Percentiles rank a stretch among this genome's conserved stretches.
These are phyloP conservation scores for Protomyces pachydermus DNA, from an alignment of 1,139 yeast species.

Conservation along the genomic window DNA sequence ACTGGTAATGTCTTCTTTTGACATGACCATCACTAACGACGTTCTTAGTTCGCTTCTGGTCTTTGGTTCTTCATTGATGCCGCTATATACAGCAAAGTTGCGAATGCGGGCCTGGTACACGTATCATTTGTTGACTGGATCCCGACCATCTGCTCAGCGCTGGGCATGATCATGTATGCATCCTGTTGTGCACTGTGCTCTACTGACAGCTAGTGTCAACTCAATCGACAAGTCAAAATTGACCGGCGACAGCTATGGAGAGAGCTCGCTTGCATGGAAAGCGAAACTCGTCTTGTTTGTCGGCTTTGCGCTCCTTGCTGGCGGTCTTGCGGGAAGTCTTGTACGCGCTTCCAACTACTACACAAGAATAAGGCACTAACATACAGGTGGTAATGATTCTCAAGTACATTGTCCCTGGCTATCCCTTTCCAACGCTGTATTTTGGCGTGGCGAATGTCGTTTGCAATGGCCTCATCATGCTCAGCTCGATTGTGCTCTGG, in stretches of 20 bases:
- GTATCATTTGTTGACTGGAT: slow-evolving; percentile 93
- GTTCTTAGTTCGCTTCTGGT: slow-evolving; percentile 61
- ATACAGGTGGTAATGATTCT: slow-evolving; percentile 57
- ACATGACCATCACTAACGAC: too few relatives aligned
- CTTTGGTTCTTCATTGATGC: slow-evolving; percentile 88
- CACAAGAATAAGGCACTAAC: neutral
- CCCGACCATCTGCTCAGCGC: slow-evolving; percentile 78
- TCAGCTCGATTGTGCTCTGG: slow-evolving; percentile 36
- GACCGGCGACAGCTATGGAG: slow-evolving; percentile 51
- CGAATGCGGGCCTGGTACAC: slow-evolving; percentile 80
- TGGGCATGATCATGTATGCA: slow-evolving; percentile 70
- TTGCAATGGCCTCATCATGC: slow-evolving; percentile 72
- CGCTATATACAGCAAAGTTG: slow-evolving; percentile 75
- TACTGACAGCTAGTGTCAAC: slow-evolving; percentile 48
- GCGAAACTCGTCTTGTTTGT: slow-evolving; percentile 83
- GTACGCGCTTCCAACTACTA: slow-evolving; percentile 40
- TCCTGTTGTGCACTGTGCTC: neutral
- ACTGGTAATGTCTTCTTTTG: neutral
- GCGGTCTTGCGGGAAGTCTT: slow-evolving; percentile 89
- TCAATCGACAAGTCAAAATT: slow-evolving; percentile 80
- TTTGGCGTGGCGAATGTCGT: slow-evolving; percentile 91
- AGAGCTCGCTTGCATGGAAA: slow-evolving; percentile 71
- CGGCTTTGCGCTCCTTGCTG: slow-evolving; percentile 89
- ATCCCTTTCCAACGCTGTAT: slow-evolving; percentile 77
- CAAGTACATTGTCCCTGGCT: slow-evolving; percentile 75